Evolutionary conservation across 306 rosid genomes (phyloP).

Genomic region (Cucumis cinereus): DNA sequence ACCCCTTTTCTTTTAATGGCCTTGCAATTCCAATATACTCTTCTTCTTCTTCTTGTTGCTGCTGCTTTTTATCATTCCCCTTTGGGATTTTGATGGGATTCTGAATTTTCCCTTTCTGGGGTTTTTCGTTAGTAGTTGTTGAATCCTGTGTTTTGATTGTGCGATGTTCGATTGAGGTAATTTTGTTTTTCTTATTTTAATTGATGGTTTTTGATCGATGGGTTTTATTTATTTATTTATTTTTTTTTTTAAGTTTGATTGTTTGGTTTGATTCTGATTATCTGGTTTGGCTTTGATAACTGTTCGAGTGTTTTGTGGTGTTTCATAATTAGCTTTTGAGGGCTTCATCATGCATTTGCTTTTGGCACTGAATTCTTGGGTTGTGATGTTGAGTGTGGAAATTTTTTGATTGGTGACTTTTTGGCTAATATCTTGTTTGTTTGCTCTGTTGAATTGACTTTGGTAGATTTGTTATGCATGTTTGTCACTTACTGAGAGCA

Average conservation of each 20-base stretch:
- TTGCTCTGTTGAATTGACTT: neutral
- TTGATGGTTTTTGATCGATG: neutral
- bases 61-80: constrained; percentile 9
- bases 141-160: constrained; percentile 6
- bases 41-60: constrained; percentile 22
- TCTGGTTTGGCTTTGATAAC: neutral
- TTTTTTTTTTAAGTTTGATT: neutral
- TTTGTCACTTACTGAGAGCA: neutral
- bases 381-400: neutral
- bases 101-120: constrained; percentile 2
- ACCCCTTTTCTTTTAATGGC: constrained; percentile 28
- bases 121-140: neutral
- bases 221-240: no score
- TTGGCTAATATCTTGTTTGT: neutral
- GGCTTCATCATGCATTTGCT: constrained; percentile 1
- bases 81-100: constrained; percentile 7
- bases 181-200: neutral
- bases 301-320: neutral
- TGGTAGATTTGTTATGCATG: neutral
- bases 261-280: neutral
- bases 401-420: neutral
- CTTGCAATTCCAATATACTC: constrained; percentile 24
- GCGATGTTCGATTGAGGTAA: constrained; percentile 79
- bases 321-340: neutral
- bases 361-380: constrained; percentile 1